These are phyloP conservation scores for Colletotrichum eleusines DNA, from an alignment of 2,329 filamentous ascomycete species.

Conservation along the genomic window DNA sequence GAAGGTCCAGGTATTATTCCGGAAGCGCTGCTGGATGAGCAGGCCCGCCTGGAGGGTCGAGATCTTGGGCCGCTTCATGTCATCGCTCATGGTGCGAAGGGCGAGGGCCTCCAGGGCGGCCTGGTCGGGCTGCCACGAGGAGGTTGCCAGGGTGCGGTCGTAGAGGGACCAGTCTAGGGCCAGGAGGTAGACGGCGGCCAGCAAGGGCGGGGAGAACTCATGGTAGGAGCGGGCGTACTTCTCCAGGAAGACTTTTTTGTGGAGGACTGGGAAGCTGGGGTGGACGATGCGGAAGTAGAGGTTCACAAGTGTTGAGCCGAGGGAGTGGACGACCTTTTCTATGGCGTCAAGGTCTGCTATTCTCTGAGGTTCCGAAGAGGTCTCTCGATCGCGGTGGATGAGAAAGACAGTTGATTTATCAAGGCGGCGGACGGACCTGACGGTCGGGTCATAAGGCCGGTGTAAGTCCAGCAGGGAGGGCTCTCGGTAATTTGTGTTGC, in stretches of 20 bases:
- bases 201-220: slow-evolving; percentile 69
- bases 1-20: slow-evolving; percentile 61
- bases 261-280: slow-evolving; percentile 68
- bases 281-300: slow-evolving; percentile 75
- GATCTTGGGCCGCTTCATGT: slow-evolving; percentile 65
- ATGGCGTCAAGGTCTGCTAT: slow-evolving; percentile 62
- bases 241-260: slow-evolving; percentile 72
- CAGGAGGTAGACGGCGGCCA: slow-evolving; percentile 72
- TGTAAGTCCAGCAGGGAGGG: slow-evolving; percentile 68
- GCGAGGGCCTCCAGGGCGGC: slow-evolving; percentile 54
- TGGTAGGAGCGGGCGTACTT: slow-evolving; percentile 69
- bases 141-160: slow-evolving; percentile 61
- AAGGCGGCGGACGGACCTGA: slow-evolving; percentile 49
- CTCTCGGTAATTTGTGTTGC: slow-evolving; percentile 70
- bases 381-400: slow-evolving; percentile 52
- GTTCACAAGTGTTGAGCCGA: slow-evolving; percentile 73
- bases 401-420: slow-evolving; percentile 53
- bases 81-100: slow-evolving; percentile 59
- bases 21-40: slow-evolving; percentile 62
- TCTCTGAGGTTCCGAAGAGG: slow-evolving; percentile 55
- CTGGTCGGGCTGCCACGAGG: slow-evolving; percentile 49
- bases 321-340: slow-evolving; percentile 71
- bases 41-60: slow-evolving; percentile 68
- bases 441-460: slow-evolving; percentile 59
- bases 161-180: slow-evolving; percentile 72